Base-by-base conservation (phyloP, 2,329 filamentous ascomycete genomes). In the Lasiodiplodia sp. region DNA sequence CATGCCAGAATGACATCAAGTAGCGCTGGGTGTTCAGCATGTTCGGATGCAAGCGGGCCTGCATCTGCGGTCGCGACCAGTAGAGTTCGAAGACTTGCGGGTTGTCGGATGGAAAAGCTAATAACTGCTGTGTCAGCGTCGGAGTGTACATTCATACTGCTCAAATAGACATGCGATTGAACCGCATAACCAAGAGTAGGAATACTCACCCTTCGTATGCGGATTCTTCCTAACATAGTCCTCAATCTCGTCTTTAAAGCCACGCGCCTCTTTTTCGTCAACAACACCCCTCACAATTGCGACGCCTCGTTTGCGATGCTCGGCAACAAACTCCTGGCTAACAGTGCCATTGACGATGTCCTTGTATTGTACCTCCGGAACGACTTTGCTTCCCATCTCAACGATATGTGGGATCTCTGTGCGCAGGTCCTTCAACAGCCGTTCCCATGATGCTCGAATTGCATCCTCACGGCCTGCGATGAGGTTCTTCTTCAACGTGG, bases 251-350 rank as follows among this genome's bases (percentile, higher is more conserved):
- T 78, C 76, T 73, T 85, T 85, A 76, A 81, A 79, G 49, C 78
- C 77, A 57, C 84, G 73, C 4, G 79, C 82, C 71, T 85, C 80
- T 21, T 79, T 70, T 70, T 83, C 76, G 1, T 80, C 74, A 0
- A 85, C 73, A 1, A 85, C 83, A 38, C 81, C 80, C 52, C 82
- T 77, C 47, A 85, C 78, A 8, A 85, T 80, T 3, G 83, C 82
- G 1, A 85, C 83, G 21, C 83, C 83, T 40, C 89, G 86, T 73
- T 88, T 87, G 72, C 84, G 84, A 64, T 90, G 82, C 73, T 87
- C 86, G 58, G 81, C 80, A 65, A 81, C 83, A 75, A 92, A 92
- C 1, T 84, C 80, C 28, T 84, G 80, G 2, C 86, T 84, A 64
- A 85, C 83, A 66, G 82, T 78, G 3, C 77, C 78, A 18, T 56